phyloP scores from a whole-genome alignment of 306 rosid genomes.

The Cucumis hystrix region DNA sequence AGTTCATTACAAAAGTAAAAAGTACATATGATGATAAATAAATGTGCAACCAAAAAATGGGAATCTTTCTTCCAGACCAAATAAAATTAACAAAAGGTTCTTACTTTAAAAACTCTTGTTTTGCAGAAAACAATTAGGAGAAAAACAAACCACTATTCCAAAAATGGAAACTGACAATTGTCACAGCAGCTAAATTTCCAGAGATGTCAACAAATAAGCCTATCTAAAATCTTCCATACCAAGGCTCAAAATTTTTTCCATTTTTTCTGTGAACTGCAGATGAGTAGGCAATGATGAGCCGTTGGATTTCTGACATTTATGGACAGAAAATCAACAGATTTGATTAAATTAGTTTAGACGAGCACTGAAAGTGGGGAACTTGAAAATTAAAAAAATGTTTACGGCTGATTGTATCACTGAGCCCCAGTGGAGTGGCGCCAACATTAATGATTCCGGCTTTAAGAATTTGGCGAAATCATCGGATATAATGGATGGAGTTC shows the following conservation, averaged over 20 bases:
- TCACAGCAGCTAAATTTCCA: not conserved
- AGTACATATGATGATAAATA: not conserved
- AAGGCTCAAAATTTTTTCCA: not conserved
- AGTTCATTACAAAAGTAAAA: not conserved
- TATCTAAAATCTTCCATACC: not conserved
- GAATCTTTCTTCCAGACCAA: not conserved
- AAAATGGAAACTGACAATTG: not conserved
- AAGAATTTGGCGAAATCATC: constrained; percentile 4
- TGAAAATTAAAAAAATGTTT: not conserved
- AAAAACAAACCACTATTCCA: not conserved
- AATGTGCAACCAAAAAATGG: not conserved
- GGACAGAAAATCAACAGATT: not conserved
- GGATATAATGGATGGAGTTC: not conserved
- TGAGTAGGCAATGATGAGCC: not conserved
- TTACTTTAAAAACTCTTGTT: not conserved
- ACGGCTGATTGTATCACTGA: constrained; percentile 5
- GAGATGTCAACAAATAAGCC: not conserved
- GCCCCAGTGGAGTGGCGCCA: constrained; percentile 41
- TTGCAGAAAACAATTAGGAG: not conserved
- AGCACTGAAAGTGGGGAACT: not conserved
- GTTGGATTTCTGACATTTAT: not conserved
- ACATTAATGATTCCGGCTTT: constrained; percentile 13
- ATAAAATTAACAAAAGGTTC: not conserved
- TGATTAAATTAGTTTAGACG: not conserved
- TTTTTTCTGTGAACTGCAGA: not conserved